Evolutionary conservation across 2,329 filamentous ascomycete genomes (phyloP).

Genomic region (Sclerotinia nivalis): DNA sequence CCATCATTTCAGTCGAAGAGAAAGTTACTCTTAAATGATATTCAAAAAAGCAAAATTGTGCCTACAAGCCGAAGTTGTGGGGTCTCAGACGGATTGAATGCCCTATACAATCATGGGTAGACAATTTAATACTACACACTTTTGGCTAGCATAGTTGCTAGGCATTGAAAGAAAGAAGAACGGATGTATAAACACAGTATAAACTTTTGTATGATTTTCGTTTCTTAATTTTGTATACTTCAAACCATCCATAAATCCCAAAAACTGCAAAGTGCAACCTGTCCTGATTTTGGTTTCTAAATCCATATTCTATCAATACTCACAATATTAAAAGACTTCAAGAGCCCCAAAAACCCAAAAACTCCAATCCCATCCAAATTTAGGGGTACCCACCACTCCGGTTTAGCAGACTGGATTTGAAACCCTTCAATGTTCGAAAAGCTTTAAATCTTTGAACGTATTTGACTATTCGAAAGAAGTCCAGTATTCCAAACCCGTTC

Average conservation of each 20-base stretch:
- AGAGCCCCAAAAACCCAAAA: too few relatives aligned
- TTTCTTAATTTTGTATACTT: background rate
- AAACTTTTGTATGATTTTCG: too few relatives aligned
- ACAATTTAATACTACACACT: background rate
- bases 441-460: too few relatives aligned
- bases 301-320: background rate
- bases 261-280: background rate
- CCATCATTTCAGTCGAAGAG: background rate
- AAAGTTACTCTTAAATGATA: background rate
- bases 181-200: background rate
- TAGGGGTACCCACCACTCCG: too few relatives aligned
- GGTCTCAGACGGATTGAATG: background rate
- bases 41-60: background rate
- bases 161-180: background rate
- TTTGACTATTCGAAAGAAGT: too few relatives aligned
- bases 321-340: too few relatives aligned
- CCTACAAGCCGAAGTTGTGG: background rate
- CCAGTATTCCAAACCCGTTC: too few relatives aligned
- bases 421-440: too few relatives aligned
- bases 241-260: background rate
- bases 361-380: too few relatives aligned
- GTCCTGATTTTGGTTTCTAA: background rate
- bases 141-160: too few relatives aligned
- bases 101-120: background rate
- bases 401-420: too few relatives aligned